phyloP scores from a whole-genome alignment of 2,329 filamentous ascomycete species.

The Calonectria hongkongensis region DNA sequence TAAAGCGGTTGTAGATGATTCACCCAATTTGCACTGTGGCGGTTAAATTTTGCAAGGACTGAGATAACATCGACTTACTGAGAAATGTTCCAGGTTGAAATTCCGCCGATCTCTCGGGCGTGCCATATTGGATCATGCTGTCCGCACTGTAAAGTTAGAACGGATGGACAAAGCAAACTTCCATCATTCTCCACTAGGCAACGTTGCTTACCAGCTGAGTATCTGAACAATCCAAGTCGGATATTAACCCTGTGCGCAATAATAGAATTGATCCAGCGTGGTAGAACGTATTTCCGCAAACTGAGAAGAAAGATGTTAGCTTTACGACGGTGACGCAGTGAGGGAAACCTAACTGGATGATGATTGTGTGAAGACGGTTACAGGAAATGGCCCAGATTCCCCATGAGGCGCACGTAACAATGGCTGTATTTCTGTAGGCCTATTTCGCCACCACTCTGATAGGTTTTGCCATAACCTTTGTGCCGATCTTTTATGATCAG shows the following conservation, averaged over 20 bases:
- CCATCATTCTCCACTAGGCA: background rate
- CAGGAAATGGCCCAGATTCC: background rate
- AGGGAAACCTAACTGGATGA: background rate
- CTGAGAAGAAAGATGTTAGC: background rate
- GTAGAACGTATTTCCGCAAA: slow-evolving; percentile 1
- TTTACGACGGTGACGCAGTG: too few relatives aligned
- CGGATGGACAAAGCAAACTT: fast-evolving
- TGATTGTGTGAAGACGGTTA: background rate
- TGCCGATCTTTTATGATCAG: background rate
- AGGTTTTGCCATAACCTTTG: background rate
- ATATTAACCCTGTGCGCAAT: background rate
- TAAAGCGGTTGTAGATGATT: slow-evolving; percentile 5
- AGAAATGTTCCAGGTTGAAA: background rate
- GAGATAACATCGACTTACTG: background rate
- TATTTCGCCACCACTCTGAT: background rate
- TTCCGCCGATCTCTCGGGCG: slow-evolving; percentile 6
- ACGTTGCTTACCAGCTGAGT: background rate
- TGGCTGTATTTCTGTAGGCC: background rate
- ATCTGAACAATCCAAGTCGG: background rate
- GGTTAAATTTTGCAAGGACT: background rate
- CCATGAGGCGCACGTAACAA: background rate
- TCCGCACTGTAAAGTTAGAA: background rate
- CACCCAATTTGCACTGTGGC: background rate
- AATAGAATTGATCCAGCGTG: background rate
- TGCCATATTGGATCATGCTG: slow-evolving; percentile 5